Base-by-base conservation (phyloP, 208 protist genomes). In the Histomonas meleagridis region DNA sequence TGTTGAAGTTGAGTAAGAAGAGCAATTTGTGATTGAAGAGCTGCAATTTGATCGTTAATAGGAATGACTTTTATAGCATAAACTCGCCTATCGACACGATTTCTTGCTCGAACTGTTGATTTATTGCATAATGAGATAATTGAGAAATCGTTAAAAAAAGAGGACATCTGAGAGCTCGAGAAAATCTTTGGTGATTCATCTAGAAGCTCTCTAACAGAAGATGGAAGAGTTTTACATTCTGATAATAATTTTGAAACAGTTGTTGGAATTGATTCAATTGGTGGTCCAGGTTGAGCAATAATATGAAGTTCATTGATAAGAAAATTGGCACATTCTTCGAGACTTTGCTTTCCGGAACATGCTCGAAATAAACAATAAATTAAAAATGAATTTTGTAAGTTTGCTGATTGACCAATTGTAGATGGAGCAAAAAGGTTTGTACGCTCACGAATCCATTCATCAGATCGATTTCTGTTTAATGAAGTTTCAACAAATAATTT, bases 101-200 rank as follows among this genome's bases (percentile, higher is more conserved):
- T 86, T 55, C 40, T 26, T 7, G 76, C 76, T 28, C 46, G 43
- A 51, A 86, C 46, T 26, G 32, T 23, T n/a, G 40, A 43, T 51
- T 9, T 16, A 5, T 14, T 46, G 18, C 40, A 86, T 55, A 46
- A 35, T 57, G 28, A 86, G 55, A 86, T 49, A 21, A 86, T 28
- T 38, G 40, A 43, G 38, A 86, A 86, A 86, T 86, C 76, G 38
- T 86, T 48, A 86, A 55, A 55, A 38, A 86, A 86, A 38, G 40
- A 51, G 26, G 32, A 43, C 0, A 26, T 51, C 16, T 51, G 46
- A 32, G 43, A n/a, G 23, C n/a, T 79, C 28, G 14, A 16, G 12
- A 55, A 18, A 51, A 32, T 55, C 18, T n/a, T 46, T 5, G 18
- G 9, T 5, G 46, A 10, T 32, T 86, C 2, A 55, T 14, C 32